These are phyloP conservation scores for Exophiala calicioides DNA, from an alignment of 2,329 filamentous ascomycete species.

Conservation along the genomic window DNA sequence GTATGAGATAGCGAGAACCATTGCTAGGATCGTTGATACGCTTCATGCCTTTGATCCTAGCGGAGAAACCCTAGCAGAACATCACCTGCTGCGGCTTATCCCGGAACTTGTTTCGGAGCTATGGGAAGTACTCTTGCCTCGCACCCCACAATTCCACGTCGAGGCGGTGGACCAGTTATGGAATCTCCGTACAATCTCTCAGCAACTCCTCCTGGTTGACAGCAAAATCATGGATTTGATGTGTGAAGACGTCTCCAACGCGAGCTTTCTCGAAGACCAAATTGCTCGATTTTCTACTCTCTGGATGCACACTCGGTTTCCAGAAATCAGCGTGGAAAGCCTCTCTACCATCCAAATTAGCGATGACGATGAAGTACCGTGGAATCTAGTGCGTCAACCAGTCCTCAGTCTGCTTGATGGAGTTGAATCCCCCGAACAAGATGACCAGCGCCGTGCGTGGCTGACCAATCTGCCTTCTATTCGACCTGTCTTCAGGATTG, in stretches of 20 bases:
- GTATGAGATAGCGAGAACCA: slow-evolving; percentile 18
- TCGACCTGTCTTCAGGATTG: slow-evolving; percentile 22
- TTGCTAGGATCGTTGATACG: slow-evolving; percentile 21
- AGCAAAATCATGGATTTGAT: slow-evolving; percentile 40
- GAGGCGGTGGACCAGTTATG: slow-evolving; percentile 85
- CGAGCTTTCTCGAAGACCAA: slow-evolving; percentile 49
- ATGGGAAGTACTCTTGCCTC: slow-evolving; percentile 80
- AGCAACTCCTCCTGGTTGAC: slow-evolving; percentile 72
- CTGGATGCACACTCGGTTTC: slow-evolving; percentile 69
- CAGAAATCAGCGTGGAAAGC: slow-evolving; percentile 22
- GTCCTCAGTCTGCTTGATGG: slow-evolving; percentile 22
- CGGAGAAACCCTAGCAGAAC: slow-evolving; percentile 21
- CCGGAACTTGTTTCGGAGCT: slow-evolving; percentile 68
- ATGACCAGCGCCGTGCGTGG: slow-evolving; percentile 26
- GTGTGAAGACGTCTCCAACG: slow-evolving; percentile 36
- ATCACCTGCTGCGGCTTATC: slow-evolving; percentile 62
- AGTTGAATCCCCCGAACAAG: slow-evolving; percentile 9
- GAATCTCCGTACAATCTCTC: slow-evolving; percentile 75
- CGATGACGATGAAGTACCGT: slow-evolving; percentile 26
- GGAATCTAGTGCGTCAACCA: slow-evolving; percentile 25
- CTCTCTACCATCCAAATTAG: slow-evolving; percentile 13
- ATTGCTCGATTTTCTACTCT: slow-evolving; percentile 72
- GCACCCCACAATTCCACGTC: slow-evolving; percentile 88
- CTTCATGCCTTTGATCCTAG: slow-evolving; percentile 32
- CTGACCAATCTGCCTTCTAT: slow-evolving; percentile 22